A percentile compares a stretch with the other conserved stretches of the same genome.
Evolutionary conservation across 1,284 basidiomycete genomes (phyloP).

Genomic region (Vanrija humicola): DNA sequence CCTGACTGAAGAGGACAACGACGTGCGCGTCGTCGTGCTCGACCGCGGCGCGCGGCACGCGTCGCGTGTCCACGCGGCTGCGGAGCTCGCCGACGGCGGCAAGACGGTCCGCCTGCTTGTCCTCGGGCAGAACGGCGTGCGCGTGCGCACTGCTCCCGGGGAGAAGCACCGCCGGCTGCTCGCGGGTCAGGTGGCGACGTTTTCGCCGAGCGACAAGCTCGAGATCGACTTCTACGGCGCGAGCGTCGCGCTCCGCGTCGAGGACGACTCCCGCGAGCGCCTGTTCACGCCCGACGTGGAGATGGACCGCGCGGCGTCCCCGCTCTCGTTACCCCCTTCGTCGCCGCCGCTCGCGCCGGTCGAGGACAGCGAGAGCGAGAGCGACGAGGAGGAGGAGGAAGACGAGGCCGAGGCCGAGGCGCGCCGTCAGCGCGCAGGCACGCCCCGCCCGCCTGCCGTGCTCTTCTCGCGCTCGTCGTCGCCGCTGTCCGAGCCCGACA

Average conservation of each 20-base stretch:
- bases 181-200: conserved; percentile 7
- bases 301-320: not conserved
- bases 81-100: conserved; percentile 22
- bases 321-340: conserved; percentile 17
- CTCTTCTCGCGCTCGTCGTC: conserved; percentile 1
- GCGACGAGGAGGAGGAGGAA: conserved; percentile 7
- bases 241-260: conserved; percentile 19
- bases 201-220: conserved; percentile 10
- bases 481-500: conserved; percentile 11
- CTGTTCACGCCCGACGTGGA: conserved; percentile 8
- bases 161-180: conserved; percentile 5
- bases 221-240: conserved; percentile 44
- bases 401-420: conserved; percentile 7
- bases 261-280: conserved; percentile 4
- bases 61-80: conserved; percentile 39
- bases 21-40: conserved; percentile 29
- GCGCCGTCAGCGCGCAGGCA: not conserved
- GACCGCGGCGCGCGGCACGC: conserved; percentile 40
- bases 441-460: not conserved
- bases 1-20: conserved; percentile 10
- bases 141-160: conserved; percentile 14
- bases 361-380: conserved; percentile 5
- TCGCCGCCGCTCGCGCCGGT: conserved; percentile 7
- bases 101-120: conserved; percentile 32
- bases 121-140: conserved; percentile 47